Base-by-base conservation (phyloP, 495 filamentous ascomycete species). In the Staphylotrichum tortipilum region DNA sequence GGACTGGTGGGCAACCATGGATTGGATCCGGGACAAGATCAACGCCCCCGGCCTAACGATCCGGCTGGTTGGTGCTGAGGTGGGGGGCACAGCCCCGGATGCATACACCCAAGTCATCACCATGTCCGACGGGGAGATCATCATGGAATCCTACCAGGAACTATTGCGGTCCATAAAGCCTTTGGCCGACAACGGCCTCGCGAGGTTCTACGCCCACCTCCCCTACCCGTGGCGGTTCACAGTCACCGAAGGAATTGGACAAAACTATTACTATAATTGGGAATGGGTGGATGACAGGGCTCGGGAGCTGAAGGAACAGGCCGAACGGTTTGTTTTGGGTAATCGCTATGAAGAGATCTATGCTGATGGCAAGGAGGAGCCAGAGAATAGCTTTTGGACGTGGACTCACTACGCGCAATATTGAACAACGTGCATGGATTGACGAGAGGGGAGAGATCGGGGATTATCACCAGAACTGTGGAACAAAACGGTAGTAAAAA, bases 331-430 rank as follows among this genome's bases (percentile, higher is more conserved):
- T 15, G 33, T 47, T 15, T 26, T 47, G 44, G 31, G 44, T n/a
- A 8, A 36, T 15, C 44, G 44, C 22, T 47, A 47, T 14, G 21
- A 28, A 28, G 33, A 28, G 8, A 21, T 26, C 6, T 47, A 47
- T 18, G 31, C 44, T 28, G 23, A 47, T 12, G 31, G 44, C 44
- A 18, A 22, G 22, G n/a, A 47, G 44, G 44, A 47, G 15, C 44
- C 44, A 8, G 3, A 18, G 6, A 7, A 3, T 2, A 47, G 44
- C n/a, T 36, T 36, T 28, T 47, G 44, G 44, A 28, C 26, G 6
- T 28, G 26, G 26, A 28, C 26, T 10, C 26, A 28, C 10, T 28
- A 18, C 14, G 39, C 26, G 26, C 26, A 28, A 28, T 28, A 28
- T 10, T 28, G 10, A 28, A 5, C 26, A 5, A 28, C 26, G 6